These are phyloP conservation scores for Microbotryum scabiosae DNA, from an alignment of 1,284 basidiomycete species.

Conservation along the genomic window DNA sequence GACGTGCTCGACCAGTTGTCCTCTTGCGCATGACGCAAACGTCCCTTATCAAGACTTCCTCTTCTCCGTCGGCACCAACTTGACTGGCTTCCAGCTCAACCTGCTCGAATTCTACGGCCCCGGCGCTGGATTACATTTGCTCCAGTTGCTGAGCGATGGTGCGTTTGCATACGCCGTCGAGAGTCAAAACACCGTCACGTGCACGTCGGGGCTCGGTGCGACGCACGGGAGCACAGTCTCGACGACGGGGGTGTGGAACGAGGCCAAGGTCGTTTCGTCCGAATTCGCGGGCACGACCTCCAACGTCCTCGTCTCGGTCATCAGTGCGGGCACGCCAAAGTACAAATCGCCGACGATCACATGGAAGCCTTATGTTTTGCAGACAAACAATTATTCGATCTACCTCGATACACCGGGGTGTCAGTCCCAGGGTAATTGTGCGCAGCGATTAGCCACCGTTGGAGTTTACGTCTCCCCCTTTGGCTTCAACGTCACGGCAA, in stretches of 20 bases:
- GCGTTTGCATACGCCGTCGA: slow-evolving; percentile 55
- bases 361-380: slow-evolving; percentile 82
- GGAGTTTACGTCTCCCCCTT: too few species aligned
- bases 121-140: slow-evolving; percentile 71
- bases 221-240: slow-evolving; percentile 2
- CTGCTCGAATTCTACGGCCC: slow-evolving; percentile 67
- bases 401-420: slow-evolving; percentile 84
- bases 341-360: slow-evolving; percentile 62
- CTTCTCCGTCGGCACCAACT: slow-evolving; percentile 52
- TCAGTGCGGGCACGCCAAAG: slow-evolving; percentile 57
- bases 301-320: slow-evolving; percentile 60
- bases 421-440: slow-evolving; percentile 67
- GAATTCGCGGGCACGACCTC: slow-evolving; percentile 64
- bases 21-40: slow-evolving; percentile 45
- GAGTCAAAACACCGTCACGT: slow-evolving; percentile 57
- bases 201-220: slow-evolving; percentile 51
- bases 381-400: slow-evolving; percentile 75
- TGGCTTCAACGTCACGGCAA: slow-evolving; percentile 61
- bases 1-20: slow-evolving; percentile 40
- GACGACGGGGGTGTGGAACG: slow-evolving; percentile 24
- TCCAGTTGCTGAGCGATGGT: slow-evolving; percentile 85
- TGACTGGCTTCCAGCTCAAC: slow-evolving; percentile 77
- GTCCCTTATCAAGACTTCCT: slow-evolving; percentile 83
- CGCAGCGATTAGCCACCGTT: slow-evolving; percentile 43
- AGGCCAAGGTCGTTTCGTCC: slow-evolving; percentile 9